Base-by-base conservation (phyloP, 1,284 basidiomycete species). In the Moesziomyces sp. region DNA sequence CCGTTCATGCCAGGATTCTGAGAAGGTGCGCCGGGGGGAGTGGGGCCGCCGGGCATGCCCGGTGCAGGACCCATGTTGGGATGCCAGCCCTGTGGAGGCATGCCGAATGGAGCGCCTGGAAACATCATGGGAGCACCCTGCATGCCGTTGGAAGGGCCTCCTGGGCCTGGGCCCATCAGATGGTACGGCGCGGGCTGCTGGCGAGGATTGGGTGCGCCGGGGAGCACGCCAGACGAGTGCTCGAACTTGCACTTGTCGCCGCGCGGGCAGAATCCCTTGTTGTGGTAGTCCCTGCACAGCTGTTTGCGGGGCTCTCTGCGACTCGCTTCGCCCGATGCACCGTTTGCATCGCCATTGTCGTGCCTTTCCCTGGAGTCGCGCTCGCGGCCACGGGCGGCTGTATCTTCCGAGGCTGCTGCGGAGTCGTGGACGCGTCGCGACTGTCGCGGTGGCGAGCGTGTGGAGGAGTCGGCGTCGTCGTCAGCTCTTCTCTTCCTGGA, bases 201-300 rank as follows among this genome's bases (percentile, higher is more conserved):
- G 54, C 58, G 63, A 42, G 56, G 47, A 10, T 52, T 62, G 42
- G 61, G 24, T 30, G 52, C 63, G 30, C 54, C 68, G 3, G 64
- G 58, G 21, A 74, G 74, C 35, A 50, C 49, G 54, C 77, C 74
- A 23, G 65, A 49, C 28, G 78, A 80, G 79, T 98, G 95, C 75
- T 92, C 93, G 84, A 89, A 97, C 82, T 93, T 93, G 88, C 95
- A 98, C 66, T 88, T 88, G n/a, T 88, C 90, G 42, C 95, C 95
- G 28, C 94, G 90, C 52, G 92, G 89, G 81, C 95, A 98, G 84
- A 91, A 97, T 2, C 95, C 82, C 35, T 73, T 71, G 46, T 72
- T 76, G 62, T 83, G 82, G 52, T 79, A 83, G 68, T 83, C 81
- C 26, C 81, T 63, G 52, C 82, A 83, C 49, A 71, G 59, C 30